Evolutionary conservation across 2,329 filamentous ascomycete genomes (phyloP).

Genomic region (Trichoderma breve): DNA sequence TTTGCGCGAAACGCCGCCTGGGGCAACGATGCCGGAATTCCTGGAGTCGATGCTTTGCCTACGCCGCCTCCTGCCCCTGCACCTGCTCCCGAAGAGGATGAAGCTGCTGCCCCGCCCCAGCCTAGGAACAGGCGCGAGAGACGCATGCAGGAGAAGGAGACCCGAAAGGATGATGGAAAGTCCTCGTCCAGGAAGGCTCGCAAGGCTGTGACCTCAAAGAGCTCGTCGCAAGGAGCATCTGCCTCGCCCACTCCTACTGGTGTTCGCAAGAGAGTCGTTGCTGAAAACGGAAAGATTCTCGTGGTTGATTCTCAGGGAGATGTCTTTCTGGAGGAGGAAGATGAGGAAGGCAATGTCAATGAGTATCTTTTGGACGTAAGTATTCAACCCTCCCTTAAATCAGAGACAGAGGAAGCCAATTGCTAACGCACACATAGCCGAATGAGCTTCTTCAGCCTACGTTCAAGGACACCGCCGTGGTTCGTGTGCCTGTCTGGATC

Average conservation of each 20-base stretch:
- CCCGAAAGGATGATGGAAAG: slow-evolving; percentile 65
- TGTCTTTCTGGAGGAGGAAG: slow-evolving; percentile 90
- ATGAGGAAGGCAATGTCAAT: slow-evolving; percentile 77
- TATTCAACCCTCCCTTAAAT: slow-evolving; percentile 28
- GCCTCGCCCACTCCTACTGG: slow-evolving; percentile 63
- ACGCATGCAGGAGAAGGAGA: slow-evolving; percentile 82
- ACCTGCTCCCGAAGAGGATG: slow-evolving; percentile 45
- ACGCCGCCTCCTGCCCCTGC: slow-evolving; percentile 39
- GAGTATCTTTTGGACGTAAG: slow-evolving; percentile 87
- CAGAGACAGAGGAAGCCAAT: not conserved
- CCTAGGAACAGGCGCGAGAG: slow-evolving; percentile 81
- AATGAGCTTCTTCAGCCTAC: slow-evolving; percentile 77
- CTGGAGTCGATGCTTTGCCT: slow-evolving; percentile 56
- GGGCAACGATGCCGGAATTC: slow-evolving; percentile 76
- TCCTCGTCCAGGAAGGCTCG: slow-evolving; percentile 48
- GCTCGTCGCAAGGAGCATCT: slow-evolving; percentile 45
- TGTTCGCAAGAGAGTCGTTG: slow-evolving; percentile 80
- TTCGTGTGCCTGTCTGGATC: slow-evolving; percentile 72
- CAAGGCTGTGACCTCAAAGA: slow-evolving; percentile 33
- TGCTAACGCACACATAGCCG: slow-evolving; percentile 48
- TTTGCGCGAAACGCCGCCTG: slow-evolving; percentile 86
- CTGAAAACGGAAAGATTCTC: slow-evolving; percentile 92
- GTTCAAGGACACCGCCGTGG: slow-evolving; percentile 77
- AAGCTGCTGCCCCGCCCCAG: slow-evolving; percentile 48
- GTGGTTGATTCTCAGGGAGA: slow-evolving; percentile 90